phyloP scores from a whole-genome alignment of 2,329 filamentous ascomycete species.

The Penicillium hordei region DNA sequence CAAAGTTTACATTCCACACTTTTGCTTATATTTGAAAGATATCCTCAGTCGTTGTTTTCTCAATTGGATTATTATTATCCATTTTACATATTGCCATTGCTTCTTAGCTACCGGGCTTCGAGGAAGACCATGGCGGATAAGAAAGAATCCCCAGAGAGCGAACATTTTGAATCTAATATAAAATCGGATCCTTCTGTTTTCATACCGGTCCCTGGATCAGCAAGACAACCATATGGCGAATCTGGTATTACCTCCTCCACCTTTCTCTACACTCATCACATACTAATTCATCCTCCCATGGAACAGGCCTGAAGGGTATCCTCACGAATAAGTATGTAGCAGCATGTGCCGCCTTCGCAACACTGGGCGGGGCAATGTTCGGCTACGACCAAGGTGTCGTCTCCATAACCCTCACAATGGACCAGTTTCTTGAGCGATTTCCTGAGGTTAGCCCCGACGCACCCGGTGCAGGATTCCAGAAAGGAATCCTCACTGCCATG shows the following conservation, averaged over 20 bases:
- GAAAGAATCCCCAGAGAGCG: background rate
- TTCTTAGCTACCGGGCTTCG: no score
- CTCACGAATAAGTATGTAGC: conserved; percentile 51
- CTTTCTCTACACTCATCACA: background rate
- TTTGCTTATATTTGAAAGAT: background rate
- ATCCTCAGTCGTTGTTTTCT: background rate
- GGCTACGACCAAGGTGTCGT: conserved; percentile 49
- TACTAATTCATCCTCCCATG: background rate
- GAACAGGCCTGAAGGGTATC: conserved; percentile 44
- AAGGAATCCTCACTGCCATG: conserved; percentile 53
- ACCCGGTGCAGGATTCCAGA: conserved; percentile 38
- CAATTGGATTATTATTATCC: background rate
- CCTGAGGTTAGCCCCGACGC: conserved; percentile 43
- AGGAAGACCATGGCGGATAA: background rate
- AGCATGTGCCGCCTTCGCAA: conserved; percentile 51
- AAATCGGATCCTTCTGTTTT: background rate
- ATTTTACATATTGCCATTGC: background rate
- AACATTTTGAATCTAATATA: conserved; percentile 1
- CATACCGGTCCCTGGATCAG: background rate
- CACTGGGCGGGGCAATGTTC: conserved; percentile 50
- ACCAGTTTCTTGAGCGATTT: conserved; percentile 49
- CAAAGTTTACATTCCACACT: background rate
- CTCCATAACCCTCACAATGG: conserved; percentile 51
- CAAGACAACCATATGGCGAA: conserved; percentile 2
- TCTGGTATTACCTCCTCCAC: background rate